These are phyloP conservation scores for Keqinozyma sinolaborantium DNA, from an alignment of 1,139 yeast genomes.

Conservation along the genomic window DNA sequence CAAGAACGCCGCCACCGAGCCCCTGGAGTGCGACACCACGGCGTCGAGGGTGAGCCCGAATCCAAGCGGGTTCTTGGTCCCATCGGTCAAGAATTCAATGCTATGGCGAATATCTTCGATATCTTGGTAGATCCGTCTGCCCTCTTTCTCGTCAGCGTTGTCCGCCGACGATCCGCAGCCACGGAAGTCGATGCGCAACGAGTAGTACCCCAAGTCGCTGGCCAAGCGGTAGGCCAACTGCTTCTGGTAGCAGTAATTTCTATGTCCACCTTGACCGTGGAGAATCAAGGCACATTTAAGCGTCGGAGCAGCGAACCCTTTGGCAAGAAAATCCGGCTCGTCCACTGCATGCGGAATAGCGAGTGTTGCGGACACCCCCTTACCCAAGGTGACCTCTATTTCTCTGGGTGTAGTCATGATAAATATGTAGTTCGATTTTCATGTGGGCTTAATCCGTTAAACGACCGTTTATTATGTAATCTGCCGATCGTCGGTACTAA, in stretches of 20 bases:
- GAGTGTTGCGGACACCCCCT: conserved; percentile 36
- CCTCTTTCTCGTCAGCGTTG: conserved; percentile 35
- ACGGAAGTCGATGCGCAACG: conserved; percentile 78
- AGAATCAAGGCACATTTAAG: conserved; percentile 37
- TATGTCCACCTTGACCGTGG: conserved; percentile 87
- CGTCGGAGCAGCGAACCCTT: conserved; percentile 34
- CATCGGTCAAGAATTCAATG: conserved; percentile 40
- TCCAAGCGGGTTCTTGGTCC: conserved; percentile 32
- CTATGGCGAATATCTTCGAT: conserved; percentile 61
- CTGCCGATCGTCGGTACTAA: no score
- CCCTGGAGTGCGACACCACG: conserved; percentile 77
- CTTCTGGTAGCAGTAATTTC: conserved; percentile 74
- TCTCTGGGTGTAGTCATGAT: conserved; percentile 22
- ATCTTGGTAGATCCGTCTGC: conserved; percentile 63
- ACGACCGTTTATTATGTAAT: no score
- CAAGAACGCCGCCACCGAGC: conserved; percentile 69
- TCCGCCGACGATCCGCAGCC: conserved; percentile 79
- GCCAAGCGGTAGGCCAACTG: conserved; percentile 61
- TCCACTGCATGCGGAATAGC: conserved; percentile 36
- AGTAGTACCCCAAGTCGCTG: conserved; percentile 53
- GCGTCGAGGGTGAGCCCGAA: conserved; percentile 47
- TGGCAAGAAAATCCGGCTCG: conserved; percentile 18
- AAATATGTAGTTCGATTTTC: no score
- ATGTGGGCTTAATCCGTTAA: no score
- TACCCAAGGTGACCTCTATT: conserved; percentile 32